Conservation (phyloP, 495 filamentous ascomycete genomes). For the Tetracladium marchalianum region DNA sequence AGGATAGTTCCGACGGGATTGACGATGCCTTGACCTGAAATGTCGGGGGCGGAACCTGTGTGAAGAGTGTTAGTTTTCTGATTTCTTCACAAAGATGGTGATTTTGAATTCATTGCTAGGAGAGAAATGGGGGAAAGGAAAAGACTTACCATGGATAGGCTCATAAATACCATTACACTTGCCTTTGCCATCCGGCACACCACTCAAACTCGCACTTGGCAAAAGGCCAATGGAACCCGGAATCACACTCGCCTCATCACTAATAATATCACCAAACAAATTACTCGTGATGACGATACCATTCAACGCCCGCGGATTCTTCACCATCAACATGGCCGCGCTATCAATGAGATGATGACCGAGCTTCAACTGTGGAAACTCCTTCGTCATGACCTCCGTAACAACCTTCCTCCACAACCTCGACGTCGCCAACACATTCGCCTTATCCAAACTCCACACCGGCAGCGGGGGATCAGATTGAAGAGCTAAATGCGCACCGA, state of each 20-base stretch:
- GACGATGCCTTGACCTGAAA: conserved; percentile 81
- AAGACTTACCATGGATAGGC: conserved; percentile 79
- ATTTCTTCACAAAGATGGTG: neutral
- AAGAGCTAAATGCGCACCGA: conserved; percentile 75
- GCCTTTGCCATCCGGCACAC: conserved; percentile 69
- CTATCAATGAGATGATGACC: conserved; percentile 91
- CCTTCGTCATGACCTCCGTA: conserved; percentile 66
- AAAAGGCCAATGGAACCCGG: conserved; percentile 83
- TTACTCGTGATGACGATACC: conserved; percentile 92
- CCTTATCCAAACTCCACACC: conserved; percentile 91
- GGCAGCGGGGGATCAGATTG: conserved; percentile 69
- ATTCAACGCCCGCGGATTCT: conserved; percentile 84
- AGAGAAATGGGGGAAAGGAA: neutral
- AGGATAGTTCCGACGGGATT: conserved; percentile 78
- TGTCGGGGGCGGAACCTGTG: conserved; percentile 59
- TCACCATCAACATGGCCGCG: conserved; percentile 95
- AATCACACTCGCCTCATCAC: conserved; percentile 93
- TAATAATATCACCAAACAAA: conserved; percentile 93
- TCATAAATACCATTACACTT: conserved; percentile 87
- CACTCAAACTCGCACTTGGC: conserved; percentile 80
- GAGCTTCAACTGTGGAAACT: conserved; percentile 81
- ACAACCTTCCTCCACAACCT: conserved; percentile 87
- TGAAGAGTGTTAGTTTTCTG: too few species aligned
- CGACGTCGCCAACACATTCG: conserved; percentile 88
- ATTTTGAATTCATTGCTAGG: neutral